Conservation (phyloP, 306 rosid genomes). For the Begonia loranthoides region DNA sequence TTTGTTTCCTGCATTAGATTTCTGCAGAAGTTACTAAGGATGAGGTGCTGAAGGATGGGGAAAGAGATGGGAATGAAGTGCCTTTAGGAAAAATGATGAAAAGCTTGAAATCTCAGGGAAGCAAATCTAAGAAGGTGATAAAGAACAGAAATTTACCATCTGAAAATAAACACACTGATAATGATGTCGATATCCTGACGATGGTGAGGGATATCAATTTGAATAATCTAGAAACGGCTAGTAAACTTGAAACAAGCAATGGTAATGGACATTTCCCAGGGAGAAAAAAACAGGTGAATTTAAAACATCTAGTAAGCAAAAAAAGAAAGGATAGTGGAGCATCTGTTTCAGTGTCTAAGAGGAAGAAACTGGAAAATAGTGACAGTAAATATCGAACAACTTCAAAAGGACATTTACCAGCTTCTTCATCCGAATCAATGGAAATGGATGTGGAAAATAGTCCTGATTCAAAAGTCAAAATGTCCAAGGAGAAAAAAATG, state of each 20-base stretch:
- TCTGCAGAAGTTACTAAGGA: constrained; percentile 30
- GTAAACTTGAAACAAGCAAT: constrained; percentile 57
- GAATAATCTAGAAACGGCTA: constrained; percentile 42
- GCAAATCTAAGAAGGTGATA: constrained; percentile 46
- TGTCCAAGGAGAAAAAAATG: constrained; percentile 28
- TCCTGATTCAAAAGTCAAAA: constrained; percentile 25
- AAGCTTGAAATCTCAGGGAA: constrained; percentile 45
- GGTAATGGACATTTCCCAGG: constrained; percentile 48
- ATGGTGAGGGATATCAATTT: constrained; percentile 62
- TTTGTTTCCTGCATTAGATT: constrained; percentile 29
- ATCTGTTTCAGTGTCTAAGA: constrained; percentile 43
- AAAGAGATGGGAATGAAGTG: constrained; percentile 47
- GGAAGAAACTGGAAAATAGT: constrained; percentile 36
- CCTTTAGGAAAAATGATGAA: constrained; percentile 69
- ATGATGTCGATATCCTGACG: constrained; percentile 46
- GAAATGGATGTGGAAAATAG: constrained; percentile 19
- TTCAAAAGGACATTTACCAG: constrained; percentile 28
- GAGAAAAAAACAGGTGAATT: constrained; percentile 25
- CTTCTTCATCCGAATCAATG: constrained; percentile 11
- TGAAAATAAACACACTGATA: constrained; percentile 38
- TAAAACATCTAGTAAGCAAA: constrained; percentile 18
- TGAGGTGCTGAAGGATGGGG: constrained; percentile 45
- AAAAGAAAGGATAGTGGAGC: constrained; percentile 48
- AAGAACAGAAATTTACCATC: constrained; percentile 29
- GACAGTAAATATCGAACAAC: constrained; percentile 31